Base-by-base conservation (phyloP, 768 basidiomycete genomes). In the Termitomyces bulborhizus region DNA sequence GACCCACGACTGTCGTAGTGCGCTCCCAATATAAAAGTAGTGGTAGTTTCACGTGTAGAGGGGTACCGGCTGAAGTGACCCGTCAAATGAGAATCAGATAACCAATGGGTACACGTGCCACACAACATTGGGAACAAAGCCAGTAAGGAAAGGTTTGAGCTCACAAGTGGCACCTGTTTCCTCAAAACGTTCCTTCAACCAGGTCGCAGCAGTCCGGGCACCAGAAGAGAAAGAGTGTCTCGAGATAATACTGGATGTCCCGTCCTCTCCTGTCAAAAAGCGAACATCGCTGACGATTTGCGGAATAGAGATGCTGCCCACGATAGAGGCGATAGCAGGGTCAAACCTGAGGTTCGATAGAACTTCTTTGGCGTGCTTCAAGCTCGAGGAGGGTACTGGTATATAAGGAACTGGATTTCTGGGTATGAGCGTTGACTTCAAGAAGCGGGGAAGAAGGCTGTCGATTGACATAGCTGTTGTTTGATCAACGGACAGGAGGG, bases 1-100 rank as follows among this genome's bases (percentile, higher is more conserved):
- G 88, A 88, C 16, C 93, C 93, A 37, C 93, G 86, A 44, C 88
- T 91, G 66, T 97, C 93, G 65, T 95, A 97, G 68, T 96, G 94
- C 2, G 85, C 90, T 54, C 86, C 86, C 50, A 96, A 73, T 46
- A 97, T 74, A 42, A 93, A 81, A 1, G 77, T 84, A 27, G 84
- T 76, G 36, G 75, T 82, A 2, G 83, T 83, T 37, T 84, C 73
- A 43, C 71, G 73, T n/a, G 73, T 70, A 6, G 82, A 68, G 2
- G 73, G 52, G 61, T 90, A 90, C 42, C 81, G 76, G 65, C 90
- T 88, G 61, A 16, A 55, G 16, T 32, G 51, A 18, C 7, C 53
- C 15, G 51, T 34, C 46, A 15, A 61, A 32, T 37, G 43, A 21
- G 21, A 34, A 6, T 11, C 18, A 27, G 26, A 37, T n/a, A 37